These are phyloP conservation scores for Singerocomus inundabilis DNA, from an alignment of 1,284 basidiomycete species.

Conservation along the genomic window DNA sequence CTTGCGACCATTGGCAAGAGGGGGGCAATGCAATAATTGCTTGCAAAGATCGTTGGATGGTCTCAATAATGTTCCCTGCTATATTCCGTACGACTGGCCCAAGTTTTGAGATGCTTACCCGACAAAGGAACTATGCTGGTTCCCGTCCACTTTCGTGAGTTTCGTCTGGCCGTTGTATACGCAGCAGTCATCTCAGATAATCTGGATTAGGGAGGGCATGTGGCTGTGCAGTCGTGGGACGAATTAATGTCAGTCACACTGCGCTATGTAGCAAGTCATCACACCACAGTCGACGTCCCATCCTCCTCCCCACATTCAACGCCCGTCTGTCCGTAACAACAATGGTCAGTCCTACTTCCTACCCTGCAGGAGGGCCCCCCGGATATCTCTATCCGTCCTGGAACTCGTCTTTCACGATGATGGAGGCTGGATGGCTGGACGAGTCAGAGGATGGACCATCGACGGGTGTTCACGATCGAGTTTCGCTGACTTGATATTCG, in stretches of 20 bases:
- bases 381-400: background rate
- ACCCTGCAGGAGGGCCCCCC: no score
- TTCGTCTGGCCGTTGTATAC: no score
- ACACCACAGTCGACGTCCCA: slow-evolving; percentile 13
- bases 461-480: background rate
- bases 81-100: background rate
- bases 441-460: slow-evolving; percentile 14
- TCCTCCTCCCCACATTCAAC: slow-evolving; percentile 2
- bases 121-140: no score
- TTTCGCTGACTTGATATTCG: slow-evolving; percentile 15
- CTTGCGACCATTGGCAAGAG: background rate
- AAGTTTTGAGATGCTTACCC: background rate
- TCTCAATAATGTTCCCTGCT: background rate
- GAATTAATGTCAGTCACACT: background rate
- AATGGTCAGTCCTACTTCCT: slow-evolving; percentile 22
- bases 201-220: no score
- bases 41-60: background rate
- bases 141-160: no score
- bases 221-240: slow-evolving; percentile 15
- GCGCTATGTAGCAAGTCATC: background rate
- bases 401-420: background rate
- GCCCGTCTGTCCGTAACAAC: no score
- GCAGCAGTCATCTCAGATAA: no score
- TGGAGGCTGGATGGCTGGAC: slow-evolving; percentile 21
- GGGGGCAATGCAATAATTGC: background rate